Percentiles rank a stretch among this genome's conserved stretches.
phyloP scores from a whole-genome alignment of 83 land plant species.

The Isoetes engelmannii region DNA sequence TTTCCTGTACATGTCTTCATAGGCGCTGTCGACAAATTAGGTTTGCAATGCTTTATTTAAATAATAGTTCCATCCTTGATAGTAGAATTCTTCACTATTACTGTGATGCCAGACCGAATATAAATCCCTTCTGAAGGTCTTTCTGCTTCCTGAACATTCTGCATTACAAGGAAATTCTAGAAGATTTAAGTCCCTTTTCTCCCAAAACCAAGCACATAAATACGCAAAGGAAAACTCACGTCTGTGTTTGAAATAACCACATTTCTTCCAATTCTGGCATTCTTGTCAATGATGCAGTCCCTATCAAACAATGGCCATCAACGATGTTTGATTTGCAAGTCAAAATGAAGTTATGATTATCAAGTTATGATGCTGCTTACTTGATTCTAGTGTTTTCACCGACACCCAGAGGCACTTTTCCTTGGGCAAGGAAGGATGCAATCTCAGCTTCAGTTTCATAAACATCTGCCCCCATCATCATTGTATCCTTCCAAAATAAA shows the following conservation, averaged over 20 bases:
- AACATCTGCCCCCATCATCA: constrained; percentile 86
- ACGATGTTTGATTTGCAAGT: neutral
- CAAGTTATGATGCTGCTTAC: constrained; percentile 18
- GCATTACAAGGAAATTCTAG: constrained; percentile 13
- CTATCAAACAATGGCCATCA: constrained; percentile 29
- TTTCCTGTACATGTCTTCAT: too few relatives aligned
- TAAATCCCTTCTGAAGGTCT: constrained; percentile 63
- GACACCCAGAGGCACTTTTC: constrained; percentile 77
- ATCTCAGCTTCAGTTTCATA: constrained; percentile 73
- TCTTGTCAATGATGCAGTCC: constrained; percentile 82
- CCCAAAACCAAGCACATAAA: neutral
- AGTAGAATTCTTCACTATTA: constrained; percentile 47
- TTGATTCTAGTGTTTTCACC: constrained; percentile 75
- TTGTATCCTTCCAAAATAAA: constrained; percentile 42
- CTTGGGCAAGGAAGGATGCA: constrained; percentile 55
- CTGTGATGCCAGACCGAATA: constrained; percentile 63
- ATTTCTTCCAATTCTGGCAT: constrained; percentile 84
- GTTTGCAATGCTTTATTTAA: constrained; percentile 21
- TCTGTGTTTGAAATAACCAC: constrained; percentile 69
- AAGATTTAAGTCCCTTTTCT: neutral
- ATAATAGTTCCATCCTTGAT: constrained; percentile 54
- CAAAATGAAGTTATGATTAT: too few relatives aligned
- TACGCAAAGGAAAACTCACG: constrained; percentile 23
- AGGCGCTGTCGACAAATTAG: too few relatives aligned
- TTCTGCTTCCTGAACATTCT: constrained; percentile 54